Percentiles rank a stretch among this genome's conserved stretches.
phyloP scores from a whole-genome alignment of 352 stramenopile species.

The Blastocystis sp. region DNA sequence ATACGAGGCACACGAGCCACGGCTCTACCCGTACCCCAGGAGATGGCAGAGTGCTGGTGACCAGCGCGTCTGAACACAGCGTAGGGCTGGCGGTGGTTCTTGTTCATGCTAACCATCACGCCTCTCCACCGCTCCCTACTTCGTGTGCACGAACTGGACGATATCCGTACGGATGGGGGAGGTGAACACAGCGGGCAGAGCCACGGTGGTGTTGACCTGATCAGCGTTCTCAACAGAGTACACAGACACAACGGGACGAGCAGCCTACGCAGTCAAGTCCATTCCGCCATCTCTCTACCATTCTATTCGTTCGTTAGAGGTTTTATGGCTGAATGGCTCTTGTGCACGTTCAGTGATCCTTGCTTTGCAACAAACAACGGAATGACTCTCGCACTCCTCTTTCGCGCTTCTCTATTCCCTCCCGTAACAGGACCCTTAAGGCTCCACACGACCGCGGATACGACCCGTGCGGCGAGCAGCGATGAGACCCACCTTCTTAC shows the following conservation, averaged over 20 bases:
- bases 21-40: constrained; percentile 95
- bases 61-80: constrained; percentile 89
- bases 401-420: not conserved
- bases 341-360: not conserved
- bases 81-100: constrained; percentile 98
- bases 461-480: no score
- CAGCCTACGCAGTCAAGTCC: constrained; percentile 73
- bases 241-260: constrained; percentile 89
- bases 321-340: constrained; percentile 3
- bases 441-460: constrained; percentile 7
- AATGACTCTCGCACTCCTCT: not conserved
- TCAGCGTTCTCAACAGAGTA: constrained; percentile 80
- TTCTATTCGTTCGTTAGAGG: constrained; percentile 29
- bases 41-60: constrained; percentile 90
- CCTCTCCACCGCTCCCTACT: constrained; percentile 71
- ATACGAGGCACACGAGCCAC: constrained; percentile 99
- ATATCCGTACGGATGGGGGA: constrained; percentile 95
- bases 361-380: not conserved
- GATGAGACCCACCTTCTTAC: no score
- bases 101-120: constrained; percentile 83
- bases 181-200: constrained; percentile 90
- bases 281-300: not conserved
- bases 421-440: not conserved
- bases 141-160: constrained; percentile 97
- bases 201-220: constrained; percentile 82